Evolutionary conservation across 1,284 basidiomycete genomes (phyloP).

Genomic region (Malassezia slooffiae): DNA sequence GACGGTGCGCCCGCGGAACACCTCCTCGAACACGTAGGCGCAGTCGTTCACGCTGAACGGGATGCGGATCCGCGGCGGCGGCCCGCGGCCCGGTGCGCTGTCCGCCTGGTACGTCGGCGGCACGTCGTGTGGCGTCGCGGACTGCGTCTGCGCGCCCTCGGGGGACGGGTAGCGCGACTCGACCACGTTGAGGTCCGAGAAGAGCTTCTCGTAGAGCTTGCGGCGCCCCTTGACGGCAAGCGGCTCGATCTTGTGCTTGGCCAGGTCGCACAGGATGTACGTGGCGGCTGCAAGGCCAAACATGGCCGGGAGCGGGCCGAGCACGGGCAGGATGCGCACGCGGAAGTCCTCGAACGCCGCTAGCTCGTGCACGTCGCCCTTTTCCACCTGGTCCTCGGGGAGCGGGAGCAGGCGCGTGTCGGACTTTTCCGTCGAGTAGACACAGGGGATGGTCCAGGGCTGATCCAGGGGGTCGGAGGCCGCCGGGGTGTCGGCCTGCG

Average conservation of each 20-base stretch:
- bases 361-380: conserved; percentile 79
- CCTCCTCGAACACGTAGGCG: conserved; percentile 37
- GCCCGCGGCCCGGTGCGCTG: not conserved
- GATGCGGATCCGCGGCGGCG: conserved; percentile 19
- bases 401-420: conserved; percentile 71
- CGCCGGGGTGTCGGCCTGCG: conserved; percentile 3
- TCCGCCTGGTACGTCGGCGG: conserved; percentile 6
- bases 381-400: conserved; percentile 79
- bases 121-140: conserved; percentile 4
- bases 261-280: conserved; percentile 41
- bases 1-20: conserved; percentile 34
- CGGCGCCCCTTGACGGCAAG: conserved; percentile 33
- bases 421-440: conserved; percentile 89
- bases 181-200: conserved; percentile 17
- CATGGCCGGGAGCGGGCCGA: conserved; percentile 52
- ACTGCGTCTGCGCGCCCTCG: too few relatives aligned
- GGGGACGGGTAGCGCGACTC: conserved; percentile 20
- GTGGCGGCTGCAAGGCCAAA: conserved; percentile 42
- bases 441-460: conserved; percentile 48
- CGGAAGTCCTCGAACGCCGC: conserved; percentile 87
- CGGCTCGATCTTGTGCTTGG: conserved; percentile 36
- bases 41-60: conserved; percentile 40
- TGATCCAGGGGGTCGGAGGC: conserved; percentile 16
- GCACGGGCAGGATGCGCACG: conserved; percentile 74
- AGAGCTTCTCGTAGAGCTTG: conserved; percentile 36